Evolutionary conservation across 2,329 filamentous ascomycete genomes (phyloP).

Genomic region (Dothidotthia symphoricarpi): DNA sequence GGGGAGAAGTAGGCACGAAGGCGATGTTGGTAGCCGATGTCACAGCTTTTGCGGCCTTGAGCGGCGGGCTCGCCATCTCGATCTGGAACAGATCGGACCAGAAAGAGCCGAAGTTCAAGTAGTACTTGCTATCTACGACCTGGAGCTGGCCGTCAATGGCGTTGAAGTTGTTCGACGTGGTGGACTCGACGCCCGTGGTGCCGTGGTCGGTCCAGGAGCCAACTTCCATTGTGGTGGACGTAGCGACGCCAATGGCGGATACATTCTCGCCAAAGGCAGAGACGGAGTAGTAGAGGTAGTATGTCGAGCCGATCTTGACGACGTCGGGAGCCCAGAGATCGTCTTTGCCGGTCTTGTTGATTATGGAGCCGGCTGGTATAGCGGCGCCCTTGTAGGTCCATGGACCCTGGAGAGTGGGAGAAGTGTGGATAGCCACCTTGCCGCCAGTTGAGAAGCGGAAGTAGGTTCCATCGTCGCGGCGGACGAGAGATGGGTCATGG

Average conservation of each 20-base stretch:
- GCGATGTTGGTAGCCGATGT: conserved; percentile 47
- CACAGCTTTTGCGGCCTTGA: conserved; percentile 28
- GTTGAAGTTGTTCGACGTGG: conserved; percentile 39
- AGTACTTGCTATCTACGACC: conserved; percentile 42
- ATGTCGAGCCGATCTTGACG: conserved; percentile 54
- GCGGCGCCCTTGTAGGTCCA: conserved; percentile 50
- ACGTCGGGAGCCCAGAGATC: conserved; percentile 63
- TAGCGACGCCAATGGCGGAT: conserved; percentile 60
- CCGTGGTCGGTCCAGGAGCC: conserved; percentile 61
- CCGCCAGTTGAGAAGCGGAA: conserved; percentile 54
- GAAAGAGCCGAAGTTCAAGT: conserved; percentile 64
- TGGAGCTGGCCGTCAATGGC: conserved; percentile 52
- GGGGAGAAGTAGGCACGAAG: conserved; percentile 50
- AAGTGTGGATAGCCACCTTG: conserved; percentile 48
- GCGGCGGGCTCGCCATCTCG: conserved; percentile 42
- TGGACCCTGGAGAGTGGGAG: conserved; percentile 47
- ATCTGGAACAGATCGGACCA: conserved; percentile 65
- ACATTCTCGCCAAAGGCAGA: conserved; percentile 58
- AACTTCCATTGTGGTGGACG: conserved; percentile 48
- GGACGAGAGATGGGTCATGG: conserved; percentile 51
- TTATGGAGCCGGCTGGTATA: conserved; percentile 45
- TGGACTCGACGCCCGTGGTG: conserved; percentile 48
- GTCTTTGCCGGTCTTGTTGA: conserved; percentile 43
- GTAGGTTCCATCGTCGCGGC: conserved; percentile 49
- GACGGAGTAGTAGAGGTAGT: conserved; percentile 65